Evolutionary conservation across 345 rosid genomes (phyloP).

Genomic region (Eucalyptus victrix): DNA sequence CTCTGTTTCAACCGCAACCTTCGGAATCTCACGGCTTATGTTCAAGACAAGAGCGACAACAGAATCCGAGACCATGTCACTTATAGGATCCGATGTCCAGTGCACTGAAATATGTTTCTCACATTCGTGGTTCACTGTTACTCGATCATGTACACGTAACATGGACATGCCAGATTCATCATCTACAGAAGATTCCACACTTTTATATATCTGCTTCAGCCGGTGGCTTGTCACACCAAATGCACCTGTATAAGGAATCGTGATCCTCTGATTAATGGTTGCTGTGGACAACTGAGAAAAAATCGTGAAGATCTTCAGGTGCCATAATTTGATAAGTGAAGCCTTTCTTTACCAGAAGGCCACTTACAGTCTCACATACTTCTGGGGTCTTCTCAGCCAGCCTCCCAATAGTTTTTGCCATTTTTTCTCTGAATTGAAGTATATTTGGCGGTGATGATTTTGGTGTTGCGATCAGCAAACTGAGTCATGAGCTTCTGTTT

Average conservation of each 20-base stretch:
- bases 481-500: slow-evolving; percentile 71
- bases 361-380: slow-evolving; percentile 60
- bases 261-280: slow-evolving; percentile 69
- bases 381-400: slow-evolving; percentile 78
- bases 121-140: slow-evolving; percentile 67
- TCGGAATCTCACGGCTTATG: slow-evolving; percentile 20
- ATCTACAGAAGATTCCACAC: slow-evolving; percentile 61
- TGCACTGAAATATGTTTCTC: slow-evolving; percentile 79
- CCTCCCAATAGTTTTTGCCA: slow-evolving; percentile 88
- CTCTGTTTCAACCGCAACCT: slow-evolving; percentile 50
- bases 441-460: slow-evolving; percentile 34
- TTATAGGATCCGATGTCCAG: slow-evolving; percentile 79
- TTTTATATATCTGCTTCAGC: slow-evolving; percentile 78
- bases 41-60: neutral
- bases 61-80: slow-evolving; percentile 43
- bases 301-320: slow-evolving; percentile 79
- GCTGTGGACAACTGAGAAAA: slow-evolving; percentile 72
- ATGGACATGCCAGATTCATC: slow-evolving; percentile 64
- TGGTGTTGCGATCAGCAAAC: slow-evolving; percentile 72
- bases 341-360: slow-evolving; percentile 68
- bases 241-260: slow-evolving; percentile 65
- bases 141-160: slow-evolving; percentile 55
- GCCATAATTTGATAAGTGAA: neutral
- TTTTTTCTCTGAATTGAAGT: slow-evolving; percentile 64
- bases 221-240: slow-evolving; percentile 72